A percentile compares a stretch with the other conserved stretches of the same genome.
phyloP scores from a whole-genome alignment of 2,329 filamentous ascomycete species.

The Colletotrichum chlorophyti region DNA sequence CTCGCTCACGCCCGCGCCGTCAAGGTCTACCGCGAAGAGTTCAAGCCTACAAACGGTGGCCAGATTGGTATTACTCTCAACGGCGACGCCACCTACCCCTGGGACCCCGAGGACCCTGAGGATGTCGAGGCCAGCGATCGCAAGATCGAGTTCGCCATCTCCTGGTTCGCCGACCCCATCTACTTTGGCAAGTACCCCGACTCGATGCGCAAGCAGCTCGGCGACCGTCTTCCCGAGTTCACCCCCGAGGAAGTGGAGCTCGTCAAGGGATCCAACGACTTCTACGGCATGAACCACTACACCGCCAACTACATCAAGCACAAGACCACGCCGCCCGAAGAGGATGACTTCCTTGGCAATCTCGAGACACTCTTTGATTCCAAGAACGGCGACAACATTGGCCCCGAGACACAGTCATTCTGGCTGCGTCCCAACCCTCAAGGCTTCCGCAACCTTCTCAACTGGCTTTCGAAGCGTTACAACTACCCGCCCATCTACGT shows the following conservation, averaged over 20 bases:
- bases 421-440: conserved; percentile 81
- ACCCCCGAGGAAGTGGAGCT: conserved; percentile 74
- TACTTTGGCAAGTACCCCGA: conserved; percentile 86
- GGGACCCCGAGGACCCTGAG: conserved; percentile 76
- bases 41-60: conserved; percentile 74
- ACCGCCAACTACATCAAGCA: conserved; percentile 87
- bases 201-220: conserved; percentile 83
- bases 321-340: conserved; percentile 64
- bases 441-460: conserved; percentile 79
- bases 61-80: conserved; percentile 90
- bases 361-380: conserved; percentile 75
- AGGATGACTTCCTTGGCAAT: conserved; percentile 77
- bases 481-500: conserved; percentile 80
- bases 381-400: conserved; percentile 77
- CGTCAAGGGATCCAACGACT: conserved; percentile 88
- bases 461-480: conserved; percentile 81
- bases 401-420: conserved; percentile 80
- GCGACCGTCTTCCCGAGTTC: conserved; percentile 77
- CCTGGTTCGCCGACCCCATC: conserved; percentile 88
- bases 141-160: conserved; percentile 87
- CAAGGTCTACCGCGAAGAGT: conserved; percentile 83
- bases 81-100: conserved; percentile 83
- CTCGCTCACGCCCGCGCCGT: conserved; percentile 82
- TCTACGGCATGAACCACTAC: conserved; percentile 96
- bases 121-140: conserved; percentile 80